Evolutionary conservation across 2,329 filamentous ascomycete genomes (phyloP), one percentile per base, ranked within the genome.

Genomic region (Thielaviopsis ethacetica): DNA sequence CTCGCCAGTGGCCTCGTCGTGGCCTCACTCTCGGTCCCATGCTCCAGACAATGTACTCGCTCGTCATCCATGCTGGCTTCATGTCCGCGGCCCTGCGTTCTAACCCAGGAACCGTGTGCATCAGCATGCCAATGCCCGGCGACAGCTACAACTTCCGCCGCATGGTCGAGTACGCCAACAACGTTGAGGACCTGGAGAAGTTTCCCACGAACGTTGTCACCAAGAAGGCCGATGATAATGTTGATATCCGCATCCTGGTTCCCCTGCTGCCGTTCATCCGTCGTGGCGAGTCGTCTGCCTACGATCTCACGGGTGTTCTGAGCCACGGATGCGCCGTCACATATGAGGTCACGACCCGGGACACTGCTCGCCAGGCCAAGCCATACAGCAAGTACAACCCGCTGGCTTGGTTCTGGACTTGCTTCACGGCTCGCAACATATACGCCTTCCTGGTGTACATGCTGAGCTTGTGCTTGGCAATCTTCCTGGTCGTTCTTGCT

Each of bases 41-140:
- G n/a, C 21, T 54, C 27, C 59, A 61, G 10, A 30, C 49, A 1
- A 10, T 61, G 10, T 61, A 34, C 12, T 47, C 58, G 12, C 53
- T 58, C 13, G 53, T 58, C 30, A 51, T 38, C 0, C 38, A 52
- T 30, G 59, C 59, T 44, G 59, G 52, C 17, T 41, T 56, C 1
- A 58, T 61, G 19, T 58, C 59, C 15, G 55, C 54, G 7, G 59
- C 59, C 30, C 44, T 61, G 21, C 59, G 59, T 22, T 41, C 27
- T 17, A 51, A 22, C 47, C 13, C 49, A 17, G 56, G 56, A 3
- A 19, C 34, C 13, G 13, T 58, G 0, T 44, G 19, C 6, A 55
- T 61, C 26, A 38, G 44, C 17, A 58, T 61, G 59, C 53, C 59
- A 13, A 19, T 41, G 13, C 59, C 59, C 21, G 59, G 59, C 30